phyloP scores from a whole-genome alignment of 2,329 filamentous ascomycete genomes.

The Pyrenophora graminea region DNA sequence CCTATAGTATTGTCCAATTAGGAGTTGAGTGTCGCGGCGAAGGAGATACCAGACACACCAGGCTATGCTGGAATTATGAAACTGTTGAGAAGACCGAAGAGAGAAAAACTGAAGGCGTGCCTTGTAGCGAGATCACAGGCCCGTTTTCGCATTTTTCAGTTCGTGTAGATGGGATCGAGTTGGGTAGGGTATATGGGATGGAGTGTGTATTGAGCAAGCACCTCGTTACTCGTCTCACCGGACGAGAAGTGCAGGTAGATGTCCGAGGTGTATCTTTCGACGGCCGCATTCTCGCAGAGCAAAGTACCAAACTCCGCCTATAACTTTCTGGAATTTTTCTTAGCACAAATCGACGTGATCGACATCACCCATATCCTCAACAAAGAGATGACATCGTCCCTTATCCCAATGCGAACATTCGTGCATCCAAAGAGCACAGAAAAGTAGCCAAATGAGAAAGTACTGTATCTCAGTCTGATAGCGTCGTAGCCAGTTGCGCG shows the following conservation, averaged over 20 bases:
- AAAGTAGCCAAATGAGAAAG: too few species aligned
- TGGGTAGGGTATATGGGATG: conserved; percentile 38
- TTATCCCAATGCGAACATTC: too few species aligned
- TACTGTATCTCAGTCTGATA: too few species aligned
- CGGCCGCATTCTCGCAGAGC: background rate
- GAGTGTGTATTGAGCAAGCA: conserved; percentile 25
- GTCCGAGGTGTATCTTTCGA: conserved; percentile 6
- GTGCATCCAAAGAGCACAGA: too few species aligned
- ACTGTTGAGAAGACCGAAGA: background rate
- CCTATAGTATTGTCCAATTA: conserved; percentile 17
- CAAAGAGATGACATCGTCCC: too few species aligned
- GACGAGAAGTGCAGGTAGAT: background rate
- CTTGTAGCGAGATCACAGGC: conserved; percentile 42
- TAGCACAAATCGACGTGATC: too few species aligned
- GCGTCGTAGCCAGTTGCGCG: too few species aligned
- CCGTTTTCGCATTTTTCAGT: conserved; percentile 42
- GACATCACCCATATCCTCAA: too few species aligned
- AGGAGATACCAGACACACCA: conserved; percentile 24
- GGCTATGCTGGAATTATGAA: conserved; percentile 33
- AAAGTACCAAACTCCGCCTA: background rate
- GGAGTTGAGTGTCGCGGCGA: conserved; percentile 17
- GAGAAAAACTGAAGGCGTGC: conserved; percentile 13
- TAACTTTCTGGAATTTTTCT: background rate
- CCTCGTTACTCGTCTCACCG: conserved; percentile 11
- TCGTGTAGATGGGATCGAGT: conserved; percentile 19